These are phyloP conservation scores for Pichia sp. DNA, from an alignment of 1,139 yeast genomes.

Conservation along the genomic window DNA sequence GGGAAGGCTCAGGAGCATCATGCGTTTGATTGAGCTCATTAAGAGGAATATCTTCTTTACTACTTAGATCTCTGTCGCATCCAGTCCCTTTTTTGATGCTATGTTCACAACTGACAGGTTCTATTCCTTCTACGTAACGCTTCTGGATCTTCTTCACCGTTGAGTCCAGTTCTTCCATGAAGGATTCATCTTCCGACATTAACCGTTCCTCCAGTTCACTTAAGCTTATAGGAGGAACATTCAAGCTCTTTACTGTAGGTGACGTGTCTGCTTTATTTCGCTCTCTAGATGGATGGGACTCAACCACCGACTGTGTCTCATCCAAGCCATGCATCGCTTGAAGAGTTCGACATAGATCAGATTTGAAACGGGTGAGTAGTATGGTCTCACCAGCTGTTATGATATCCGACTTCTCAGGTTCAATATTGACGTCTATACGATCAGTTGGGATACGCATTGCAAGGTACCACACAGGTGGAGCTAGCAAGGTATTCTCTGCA, in stretches of 20 bases:
- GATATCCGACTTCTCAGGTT: conserved; percentile 39
- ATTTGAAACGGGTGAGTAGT: conserved; percentile 1
- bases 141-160: conserved; percentile 1
- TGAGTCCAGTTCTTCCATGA: conserved; percentile 5
- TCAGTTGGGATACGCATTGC: conserved; percentile 19
- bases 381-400: conserved; percentile 23
- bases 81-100: too few species aligned
- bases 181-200: conserved; percentile 4
- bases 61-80: neutral
- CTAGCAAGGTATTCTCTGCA: conserved; percentile 15
- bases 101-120: neutral
- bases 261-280: too few species aligned
- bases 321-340: conserved; percentile 1
- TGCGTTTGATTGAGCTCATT: too few species aligned
- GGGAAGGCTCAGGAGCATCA: too few species aligned
- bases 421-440: conserved; percentile 35
- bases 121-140: neutral
- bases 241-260: too few species aligned
- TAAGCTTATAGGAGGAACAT: too few species aligned
- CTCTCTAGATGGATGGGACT: too few species aligned
- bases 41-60: neutral
- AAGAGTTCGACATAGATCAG: neutral
- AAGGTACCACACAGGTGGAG: conserved; percentile 30
- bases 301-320: too few species aligned
- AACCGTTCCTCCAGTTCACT: neutral